Evolutionary conservation across 441 rosid genomes (phyloP), one percentile per base, ranked within the genome.

Genomic region (Euphorbia celastroides): DNA sequence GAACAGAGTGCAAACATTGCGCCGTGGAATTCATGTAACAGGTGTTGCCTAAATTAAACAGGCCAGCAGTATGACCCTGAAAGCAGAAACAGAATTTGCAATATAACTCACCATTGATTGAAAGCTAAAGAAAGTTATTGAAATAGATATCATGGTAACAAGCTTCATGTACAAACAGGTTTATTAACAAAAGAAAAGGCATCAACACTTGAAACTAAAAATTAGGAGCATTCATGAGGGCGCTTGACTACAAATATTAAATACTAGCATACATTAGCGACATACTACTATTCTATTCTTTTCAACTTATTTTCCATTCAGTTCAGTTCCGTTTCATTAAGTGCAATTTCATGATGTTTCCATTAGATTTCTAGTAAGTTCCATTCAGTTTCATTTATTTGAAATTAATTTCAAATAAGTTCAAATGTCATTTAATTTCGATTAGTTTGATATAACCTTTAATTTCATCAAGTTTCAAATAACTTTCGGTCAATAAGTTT

Each of bases 11-110:
- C 73, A 88, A 75, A 78, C 97, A 93, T 67, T 93, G 98, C 51
- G 88, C 57, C 0, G 97, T 90, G 14, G 98, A 90, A 84, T 93
- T 93, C 98, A 93, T 90, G 82, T 88, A 93, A 83, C 98, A 93
- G 10, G 97, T 93, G 80, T 93, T 87, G 60, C 97, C 98, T 50
- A 93, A 80, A 74, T 93, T 93, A 72, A 82, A 73, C 38, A 93
- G 75, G 55, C 92, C 96, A 67, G 98, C 91, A 79, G 91, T 84
- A 70, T 90, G 89, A 79, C 97, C 98, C 98, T 93, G 84, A 16
- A 64, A 71, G 55, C 41, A 69, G 12, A 74, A 70, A 50, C 51
- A 68, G n/a, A 7, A 67, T n/a, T 55, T 54, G 52, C 27, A 69
- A 44, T 5, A 58, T 68, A 50, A n/a, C 28, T 22, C 19, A 4